phyloP scores from a whole-genome alignment of 1,284 basidiomycete species.

The Austroboletus novae-zelandiae region DNA sequence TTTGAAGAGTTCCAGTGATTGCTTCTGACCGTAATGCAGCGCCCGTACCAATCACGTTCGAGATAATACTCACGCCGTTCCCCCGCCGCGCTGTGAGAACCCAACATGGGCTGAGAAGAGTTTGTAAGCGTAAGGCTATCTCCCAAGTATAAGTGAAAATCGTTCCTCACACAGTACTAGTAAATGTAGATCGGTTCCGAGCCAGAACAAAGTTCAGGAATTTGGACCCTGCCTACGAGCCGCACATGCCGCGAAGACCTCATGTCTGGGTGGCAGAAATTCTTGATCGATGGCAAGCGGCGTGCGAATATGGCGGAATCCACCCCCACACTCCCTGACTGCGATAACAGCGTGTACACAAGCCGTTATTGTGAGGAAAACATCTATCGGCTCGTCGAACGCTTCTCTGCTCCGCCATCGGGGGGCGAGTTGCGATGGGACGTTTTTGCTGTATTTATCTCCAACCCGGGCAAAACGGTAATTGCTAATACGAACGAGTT shows the following conservation, averaged over 20 bases:
- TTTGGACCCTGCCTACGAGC: constrained; percentile 1
- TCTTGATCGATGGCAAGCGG: constrained; percentile 9
- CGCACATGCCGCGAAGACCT: constrained; percentile 1
- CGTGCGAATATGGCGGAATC: constrained; percentile 19
- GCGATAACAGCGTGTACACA: constrained; percentile 21
- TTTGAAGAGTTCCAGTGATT: constrained; percentile 5
- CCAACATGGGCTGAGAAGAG: not conserved
- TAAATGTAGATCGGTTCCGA: constrained; percentile 4
- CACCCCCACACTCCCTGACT: constrained; percentile 16
- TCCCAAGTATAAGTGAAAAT: not conserved
- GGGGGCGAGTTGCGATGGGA: constrained; percentile 42
- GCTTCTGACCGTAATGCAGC: constrained; percentile 2
- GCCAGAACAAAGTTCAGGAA: constrained; percentile 7
- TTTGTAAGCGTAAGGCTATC: constrained; percentile 3
- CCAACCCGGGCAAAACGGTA: constrained; percentile 58
- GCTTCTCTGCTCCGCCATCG: constrained; percentile 36
- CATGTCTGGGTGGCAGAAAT: not conserved
- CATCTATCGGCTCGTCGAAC: constrained; percentile 55
- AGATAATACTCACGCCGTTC: constrained; percentile 1
- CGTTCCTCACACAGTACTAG: not conserved
- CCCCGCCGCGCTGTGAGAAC: constrained; percentile 9
- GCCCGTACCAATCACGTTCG: not conserved
- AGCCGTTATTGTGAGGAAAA: constrained; percentile 69
- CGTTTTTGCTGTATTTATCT: constrained; percentile 61
- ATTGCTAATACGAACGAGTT: constrained; percentile 24